These are phyloP conservation scores for Botryotinia convoluta DNA, from an alignment of 2,329 filamentous ascomycete species.

Conservation along the genomic window DNA sequence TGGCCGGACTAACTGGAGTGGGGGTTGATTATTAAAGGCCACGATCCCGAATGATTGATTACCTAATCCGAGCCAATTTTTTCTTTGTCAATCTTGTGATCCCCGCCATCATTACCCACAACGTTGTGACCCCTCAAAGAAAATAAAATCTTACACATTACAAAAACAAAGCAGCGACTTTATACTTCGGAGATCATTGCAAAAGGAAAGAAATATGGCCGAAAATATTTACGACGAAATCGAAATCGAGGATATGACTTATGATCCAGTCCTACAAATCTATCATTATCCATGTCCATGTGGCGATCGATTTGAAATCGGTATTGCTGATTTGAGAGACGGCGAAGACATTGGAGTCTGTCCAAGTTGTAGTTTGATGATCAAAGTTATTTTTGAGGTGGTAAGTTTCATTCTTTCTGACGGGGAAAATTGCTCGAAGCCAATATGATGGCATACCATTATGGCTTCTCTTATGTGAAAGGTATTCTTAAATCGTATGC, in stretches of 20 bases:
- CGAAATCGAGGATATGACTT: slow-evolving; percentile 98
- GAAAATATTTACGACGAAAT: slow-evolving; percentile 91
- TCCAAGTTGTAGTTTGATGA: slow-evolving; percentile 96
- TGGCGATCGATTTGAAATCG: slow-evolving; percentile 93
- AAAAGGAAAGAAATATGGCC: neutral
- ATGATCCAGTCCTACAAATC: slow-evolving; percentile 74
- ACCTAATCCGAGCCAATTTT: slow-evolving; percentile 3
- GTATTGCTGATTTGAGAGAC: slow-evolving; percentile 78
- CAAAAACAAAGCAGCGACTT: neutral
- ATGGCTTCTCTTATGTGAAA: neutral
- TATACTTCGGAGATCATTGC: neutral
- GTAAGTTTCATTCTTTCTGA: slow-evolving; percentile 47
- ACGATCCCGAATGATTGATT: neutral
- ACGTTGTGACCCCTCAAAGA: neutral
- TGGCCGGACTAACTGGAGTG: neutral
- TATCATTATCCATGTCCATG: slow-evolving; percentile 98
- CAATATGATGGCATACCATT: neutral
- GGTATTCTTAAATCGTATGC: neutral
- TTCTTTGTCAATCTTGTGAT: slow-evolving; percentile 8
- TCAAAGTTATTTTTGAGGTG: slow-evolving; percentile 86
- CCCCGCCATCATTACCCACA: neutral
- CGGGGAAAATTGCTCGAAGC: neutral
- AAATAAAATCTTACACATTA: neutral
- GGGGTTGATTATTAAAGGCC: neutral
- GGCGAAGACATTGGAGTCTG: slow-evolving; percentile 95